Evolutionary conservation across 169 alveolate genomes (phyloP).

Genomic region (Eimeria brunetti): DNA sequence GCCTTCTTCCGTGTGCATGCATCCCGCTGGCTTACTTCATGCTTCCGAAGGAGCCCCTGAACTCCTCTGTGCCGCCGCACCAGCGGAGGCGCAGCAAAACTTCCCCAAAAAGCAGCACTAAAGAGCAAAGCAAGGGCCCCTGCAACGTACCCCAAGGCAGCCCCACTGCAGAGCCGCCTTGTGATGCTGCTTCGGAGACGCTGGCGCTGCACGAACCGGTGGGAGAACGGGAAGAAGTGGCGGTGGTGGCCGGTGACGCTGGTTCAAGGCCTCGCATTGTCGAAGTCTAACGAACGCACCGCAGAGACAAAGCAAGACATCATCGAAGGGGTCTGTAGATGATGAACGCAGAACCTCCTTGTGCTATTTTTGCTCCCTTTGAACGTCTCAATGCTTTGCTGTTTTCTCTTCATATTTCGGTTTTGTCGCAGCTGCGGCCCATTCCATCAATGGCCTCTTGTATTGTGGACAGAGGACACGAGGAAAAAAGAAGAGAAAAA

Average conservation of each 20-base stretch:
- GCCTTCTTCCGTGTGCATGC: conserved; percentile 61
- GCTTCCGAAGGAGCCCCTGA: conserved; percentile 62
- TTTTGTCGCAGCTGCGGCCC: no score
- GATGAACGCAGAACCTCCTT: no score
- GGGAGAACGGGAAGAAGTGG: neutral
- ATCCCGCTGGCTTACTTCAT: conserved; percentile 79
- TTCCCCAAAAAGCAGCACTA: neutral
- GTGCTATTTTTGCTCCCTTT: no score
- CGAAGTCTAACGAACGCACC: neutral
- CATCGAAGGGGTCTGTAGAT: no score
- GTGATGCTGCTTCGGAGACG: conserved; percentile 18
- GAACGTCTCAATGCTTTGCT: no score
- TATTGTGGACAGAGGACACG: no score
- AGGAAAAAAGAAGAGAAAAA: no score
- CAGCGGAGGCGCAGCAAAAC: conserved; percentile 7
- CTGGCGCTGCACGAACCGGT: conserved; percentile 2
- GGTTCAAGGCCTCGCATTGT: conserved; percentile 8
- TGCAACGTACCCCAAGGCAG: neutral
- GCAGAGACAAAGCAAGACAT: neutral
- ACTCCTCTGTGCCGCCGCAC: conserved; percentile 20
- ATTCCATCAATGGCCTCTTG: no score
- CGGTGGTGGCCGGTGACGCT: conserved; percentile 28
- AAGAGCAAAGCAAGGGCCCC: neutral
- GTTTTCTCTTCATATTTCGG: no score
- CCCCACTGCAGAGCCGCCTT: neutral